Percentiles rank a stretch among this genome's conserved stretches.
Conservation (phyloP, 2,329 filamentous ascomycete genomes). For the Colletotrichum brevisporum region DNA sequence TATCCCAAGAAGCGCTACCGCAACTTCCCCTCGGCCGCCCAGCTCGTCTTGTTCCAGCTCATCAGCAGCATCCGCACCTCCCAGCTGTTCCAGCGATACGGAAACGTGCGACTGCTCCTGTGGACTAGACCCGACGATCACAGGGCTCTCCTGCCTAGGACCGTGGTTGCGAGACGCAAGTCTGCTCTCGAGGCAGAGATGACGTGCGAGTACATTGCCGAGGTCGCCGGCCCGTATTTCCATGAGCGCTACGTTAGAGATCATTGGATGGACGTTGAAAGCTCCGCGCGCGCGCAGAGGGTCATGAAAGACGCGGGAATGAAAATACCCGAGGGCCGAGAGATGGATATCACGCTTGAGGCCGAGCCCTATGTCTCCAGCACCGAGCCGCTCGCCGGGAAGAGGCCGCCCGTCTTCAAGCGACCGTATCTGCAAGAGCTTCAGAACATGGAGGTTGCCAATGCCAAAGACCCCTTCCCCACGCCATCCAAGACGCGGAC, state of each 20-base stretch:
- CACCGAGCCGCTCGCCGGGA: constrained; percentile 47
- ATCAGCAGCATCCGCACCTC: constrained; percentile 70
- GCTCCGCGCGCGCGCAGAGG: constrained; percentile 54
- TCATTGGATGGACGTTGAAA: constrained; percentile 62
- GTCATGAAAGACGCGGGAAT: constrained; percentile 63
- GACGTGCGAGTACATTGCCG: constrained; percentile 69
- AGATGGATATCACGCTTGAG: constrained; percentile 50
- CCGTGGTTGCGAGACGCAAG: constrained; percentile 68
- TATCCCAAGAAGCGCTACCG: constrained; percentile 65
- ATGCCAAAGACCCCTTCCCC: background rate
- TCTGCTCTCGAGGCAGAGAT: constrained; percentile 72
- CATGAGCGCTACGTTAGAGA: constrained; percentile 57
- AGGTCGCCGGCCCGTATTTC: constrained; percentile 61
- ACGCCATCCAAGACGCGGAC: constrained; percentile 15
- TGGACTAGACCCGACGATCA: constrained; percentile 78
- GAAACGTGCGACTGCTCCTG: constrained; percentile 83
- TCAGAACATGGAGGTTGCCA: constrained; percentile 50
- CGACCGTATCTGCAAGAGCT: constrained; percentile 61
- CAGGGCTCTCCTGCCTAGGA: constrained; percentile 70
- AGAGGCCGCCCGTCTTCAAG: constrained; percentile 46
- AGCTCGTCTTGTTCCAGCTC: constrained; percentile 74
- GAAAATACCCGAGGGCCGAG: constrained; percentile 60
- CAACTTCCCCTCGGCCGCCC: constrained; percentile 68
- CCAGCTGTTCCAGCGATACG: constrained; percentile 79
- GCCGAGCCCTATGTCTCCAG: constrained; percentile 44